Conservation (phyloP, 1,139 yeast species). For the Lodderomyces beijingensis region DNA sequence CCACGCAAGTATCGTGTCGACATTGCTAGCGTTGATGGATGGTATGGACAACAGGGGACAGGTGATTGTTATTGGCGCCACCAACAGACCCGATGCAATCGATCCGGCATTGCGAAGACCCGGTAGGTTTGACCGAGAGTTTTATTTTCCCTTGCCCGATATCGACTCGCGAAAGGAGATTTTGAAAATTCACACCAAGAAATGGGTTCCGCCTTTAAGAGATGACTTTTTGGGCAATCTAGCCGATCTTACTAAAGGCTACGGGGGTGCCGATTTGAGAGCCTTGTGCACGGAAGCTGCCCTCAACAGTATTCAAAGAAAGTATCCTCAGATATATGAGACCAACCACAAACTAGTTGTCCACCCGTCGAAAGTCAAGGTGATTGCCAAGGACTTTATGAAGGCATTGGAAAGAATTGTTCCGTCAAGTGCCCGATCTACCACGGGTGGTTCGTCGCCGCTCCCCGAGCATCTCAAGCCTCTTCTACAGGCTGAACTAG, state of each 20-base stretch:
- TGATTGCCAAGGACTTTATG: slow-evolving; percentile 84
- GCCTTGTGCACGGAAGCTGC: slow-evolving; percentile 97
- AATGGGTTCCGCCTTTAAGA: slow-evolving; percentile 77
- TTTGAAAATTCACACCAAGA: slow-evolving; percentile 76
- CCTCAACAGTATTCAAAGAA: slow-evolving; percentile 81
- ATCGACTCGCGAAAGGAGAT: slow-evolving; percentile 73
- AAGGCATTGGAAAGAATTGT: slow-evolving; percentile 80
- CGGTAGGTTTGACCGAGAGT: slow-evolving; percentile 95
- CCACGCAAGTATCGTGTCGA: slow-evolving; percentile 95
- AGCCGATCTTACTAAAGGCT: slow-evolving; percentile 86
- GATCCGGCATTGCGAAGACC: slow-evolving; percentile 98
- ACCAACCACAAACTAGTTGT: slow-evolving; percentile 71
- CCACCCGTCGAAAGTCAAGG: slow-evolving; percentile 67
- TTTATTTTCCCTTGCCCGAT: slow-evolving; percentile 92
- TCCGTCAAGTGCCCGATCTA: slow-evolving; percentile 88
- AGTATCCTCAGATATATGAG: slow-evolving; percentile 88
- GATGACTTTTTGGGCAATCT: slow-evolving; percentile 58
- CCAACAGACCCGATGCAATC: slow-evolving; percentile 95
- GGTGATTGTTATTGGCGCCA: slow-evolving; percentile 96
- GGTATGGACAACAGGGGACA: slow-evolving; percentile 98
- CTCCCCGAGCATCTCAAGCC: slow-evolving; percentile 72
- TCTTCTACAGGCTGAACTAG: slow-evolving; percentile 48
- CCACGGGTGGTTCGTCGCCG: slow-evolving; percentile 71
- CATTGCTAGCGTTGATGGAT: slow-evolving; percentile 92
- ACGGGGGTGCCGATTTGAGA: slow-evolving; percentile 96